phyloP scores from a whole-genome alignment of 2,329 filamentous ascomycete species.

The Scedosporium boydii region DNA sequence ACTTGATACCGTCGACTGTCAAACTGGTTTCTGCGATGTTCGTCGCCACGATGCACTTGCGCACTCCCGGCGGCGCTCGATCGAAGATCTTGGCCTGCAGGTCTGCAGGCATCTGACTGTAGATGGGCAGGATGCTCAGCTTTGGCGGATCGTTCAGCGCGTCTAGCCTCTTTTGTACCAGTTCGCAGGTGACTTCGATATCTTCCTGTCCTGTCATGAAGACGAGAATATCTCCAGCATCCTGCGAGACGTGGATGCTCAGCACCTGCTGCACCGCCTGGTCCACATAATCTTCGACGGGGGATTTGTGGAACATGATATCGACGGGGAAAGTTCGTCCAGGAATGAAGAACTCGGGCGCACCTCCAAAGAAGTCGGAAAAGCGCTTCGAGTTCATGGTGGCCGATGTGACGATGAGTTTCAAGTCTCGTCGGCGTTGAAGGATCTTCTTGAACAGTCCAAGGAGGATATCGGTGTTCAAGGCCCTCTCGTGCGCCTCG shows the following conservation, averaged over 20 bases:
- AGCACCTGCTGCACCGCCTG: slow-evolving; percentile 93
- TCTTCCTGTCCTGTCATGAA: slow-evolving; percentile 99
- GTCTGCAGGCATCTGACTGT: slow-evolving; percentile 99
- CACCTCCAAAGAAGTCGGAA: slow-evolving; percentile 89
- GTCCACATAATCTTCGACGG: slow-evolving; percentile 96
- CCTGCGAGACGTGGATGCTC: slow-evolving; percentile 92
- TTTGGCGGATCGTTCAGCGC: slow-evolving; percentile 91
- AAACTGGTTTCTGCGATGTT: slow-evolving; percentile 98
- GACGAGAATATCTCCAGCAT: slow-evolving; percentile 84
- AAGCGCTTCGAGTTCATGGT: slow-evolving; percentile 98
- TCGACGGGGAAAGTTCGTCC: slow-evolving; percentile 96
- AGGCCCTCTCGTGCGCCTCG: slow-evolving; percentile 89
- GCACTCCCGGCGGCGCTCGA: slow-evolving; percentile 75
- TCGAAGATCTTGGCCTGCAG: slow-evolving; percentile 98
- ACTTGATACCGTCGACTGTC: slow-evolving; percentile 98
- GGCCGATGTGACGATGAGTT: slow-evolving; percentile 93
- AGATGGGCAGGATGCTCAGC: slow-evolving; percentile 90
- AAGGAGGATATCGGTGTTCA: slow-evolving; percentile 97
- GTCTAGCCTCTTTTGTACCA: slow-evolving; percentile 78
- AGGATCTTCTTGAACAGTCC: slow-evolving; percentile 96
- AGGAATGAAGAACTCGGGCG: slow-evolving; percentile 92
- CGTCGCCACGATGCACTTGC: slow-evolving; percentile 96
- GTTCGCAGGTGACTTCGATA: slow-evolving; percentile 91
- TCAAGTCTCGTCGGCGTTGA: slow-evolving; percentile 78
- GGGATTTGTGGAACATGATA: slow-evolving; percentile 87